Evolutionary conservation across 495 filamentous ascomycete species (phyloP).

Genomic region (Viridothelium virens): DNA sequence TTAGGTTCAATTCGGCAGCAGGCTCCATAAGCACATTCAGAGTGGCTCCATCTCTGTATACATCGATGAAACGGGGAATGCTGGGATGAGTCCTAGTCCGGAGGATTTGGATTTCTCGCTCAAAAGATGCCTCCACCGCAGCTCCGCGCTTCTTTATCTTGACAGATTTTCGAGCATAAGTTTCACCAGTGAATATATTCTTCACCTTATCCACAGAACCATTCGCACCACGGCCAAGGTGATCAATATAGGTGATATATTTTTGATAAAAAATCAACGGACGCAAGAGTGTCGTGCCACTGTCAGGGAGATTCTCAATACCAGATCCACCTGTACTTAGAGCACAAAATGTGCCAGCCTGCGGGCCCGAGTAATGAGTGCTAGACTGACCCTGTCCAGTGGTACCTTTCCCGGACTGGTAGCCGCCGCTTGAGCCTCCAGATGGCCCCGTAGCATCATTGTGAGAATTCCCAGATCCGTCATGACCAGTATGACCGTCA

Average conservation of each 20-base stretch:
- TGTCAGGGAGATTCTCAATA: not conserved
- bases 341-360: not conserved
- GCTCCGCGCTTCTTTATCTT: not conserved
- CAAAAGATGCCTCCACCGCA: not conserved
- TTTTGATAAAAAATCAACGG: not conserved
- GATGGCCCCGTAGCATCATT: not conserved
- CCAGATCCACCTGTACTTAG: not conserved
- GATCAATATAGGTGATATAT: not conserved
- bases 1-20: constrained; percentile 6
- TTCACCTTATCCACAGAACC: not conserved
- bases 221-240: not conserved
- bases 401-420: not conserved
- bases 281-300: not conserved
- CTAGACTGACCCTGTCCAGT: not conserved
- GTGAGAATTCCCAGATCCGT: not conserved
- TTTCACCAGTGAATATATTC: not conserved
- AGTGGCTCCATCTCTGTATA: not conserved
- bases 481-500: not conserved
- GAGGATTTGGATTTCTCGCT: not conserved
- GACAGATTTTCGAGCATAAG: not conserved
- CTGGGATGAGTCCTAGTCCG: not conserved
- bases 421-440: not conserved
- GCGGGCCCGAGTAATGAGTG: not conserved
- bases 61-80: not conserved
- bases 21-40: constrained; percentile 1